Conservation (phyloP, 2,329 filamentous ascomycete genomes). For the Fusarium nisikadoi region DNA sequence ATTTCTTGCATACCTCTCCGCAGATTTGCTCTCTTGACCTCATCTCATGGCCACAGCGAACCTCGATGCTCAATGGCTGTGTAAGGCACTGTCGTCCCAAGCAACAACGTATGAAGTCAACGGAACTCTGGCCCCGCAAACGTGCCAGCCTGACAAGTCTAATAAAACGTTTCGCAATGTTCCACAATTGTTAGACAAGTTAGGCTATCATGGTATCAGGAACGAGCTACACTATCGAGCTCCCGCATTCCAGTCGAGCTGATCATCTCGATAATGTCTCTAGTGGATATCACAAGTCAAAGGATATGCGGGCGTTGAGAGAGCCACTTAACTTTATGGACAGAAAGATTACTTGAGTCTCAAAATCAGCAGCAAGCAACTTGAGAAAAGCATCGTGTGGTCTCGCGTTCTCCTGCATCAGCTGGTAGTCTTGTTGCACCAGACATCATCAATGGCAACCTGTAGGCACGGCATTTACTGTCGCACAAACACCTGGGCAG, state of each 20-base stretch:
- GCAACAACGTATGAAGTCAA: background rate
- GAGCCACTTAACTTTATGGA: background rate
- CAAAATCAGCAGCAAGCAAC: background rate
- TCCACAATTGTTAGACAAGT: background rate
- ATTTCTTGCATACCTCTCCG: background rate
- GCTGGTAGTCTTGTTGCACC: background rate
- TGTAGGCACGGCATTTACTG: background rate
- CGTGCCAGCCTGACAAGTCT: background rate
- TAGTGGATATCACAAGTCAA: background rate
- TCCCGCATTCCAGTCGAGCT: constrained; percentile 12
- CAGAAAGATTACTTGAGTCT: background rate
- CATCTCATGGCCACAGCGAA: background rate
- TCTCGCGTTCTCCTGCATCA: background rate
- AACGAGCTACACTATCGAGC: background rate
- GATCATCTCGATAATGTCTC: background rate
- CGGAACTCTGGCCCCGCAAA: constrained; percentile 59
- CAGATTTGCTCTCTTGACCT: too few species aligned
- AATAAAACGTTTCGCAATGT: background rate
- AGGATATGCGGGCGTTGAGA: background rate
- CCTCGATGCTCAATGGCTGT: background rate
- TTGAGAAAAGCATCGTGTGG: background rate
- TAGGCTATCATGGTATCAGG: background rate
- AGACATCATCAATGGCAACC: background rate
- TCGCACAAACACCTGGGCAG: background rate
- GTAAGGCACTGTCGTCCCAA: background rate